A percentile compares a stretch with the other conserved stretches of the same genome.
These are phyloP conservation scores for Boletus vermiculosoides DNA, from an alignment of 768 basidiomycete genomes.

Conservation along the genomic window DNA sequence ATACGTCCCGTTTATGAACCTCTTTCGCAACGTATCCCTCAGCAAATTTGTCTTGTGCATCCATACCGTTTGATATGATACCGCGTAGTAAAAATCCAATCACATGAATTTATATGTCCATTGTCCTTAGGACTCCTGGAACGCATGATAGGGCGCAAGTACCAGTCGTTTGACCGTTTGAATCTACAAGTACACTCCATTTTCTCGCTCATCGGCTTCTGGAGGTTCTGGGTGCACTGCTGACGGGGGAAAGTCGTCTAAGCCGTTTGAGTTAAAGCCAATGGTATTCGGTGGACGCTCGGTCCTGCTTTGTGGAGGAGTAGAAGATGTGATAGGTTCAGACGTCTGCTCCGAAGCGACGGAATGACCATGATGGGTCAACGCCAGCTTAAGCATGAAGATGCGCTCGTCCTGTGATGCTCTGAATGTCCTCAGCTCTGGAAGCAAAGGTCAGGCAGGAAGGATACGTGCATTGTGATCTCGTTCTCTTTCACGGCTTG, in stretches of 20 bases:
- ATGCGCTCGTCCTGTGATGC: slow-evolving; percentile 79
- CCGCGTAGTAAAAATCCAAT: neutral
- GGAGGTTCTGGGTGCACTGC: neutral
- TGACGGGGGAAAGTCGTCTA: slow-evolving; percentile 7
- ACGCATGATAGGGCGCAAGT: neutral
- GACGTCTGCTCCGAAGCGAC: slow-evolving; percentile 31
- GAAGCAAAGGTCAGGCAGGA: slow-evolving; percentile 31
- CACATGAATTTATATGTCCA: neutral
- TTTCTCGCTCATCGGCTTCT: slow-evolving; percentile 6
- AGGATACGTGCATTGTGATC: slow-evolving; percentile 54
- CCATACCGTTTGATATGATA: neutral
- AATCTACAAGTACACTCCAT: slow-evolving; percentile 31
- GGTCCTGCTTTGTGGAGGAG: neutral
- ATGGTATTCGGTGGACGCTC: slow-evolving; percentile 4
- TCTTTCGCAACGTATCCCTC: neutral
- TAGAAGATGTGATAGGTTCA: neutral
- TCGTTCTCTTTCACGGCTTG: slow-evolving; percentile 72
- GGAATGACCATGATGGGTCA: slow-evolving; percentile 58
- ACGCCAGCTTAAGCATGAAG: slow-evolving; percentile 61
- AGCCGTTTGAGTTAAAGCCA: slow-evolving; percentile 14
- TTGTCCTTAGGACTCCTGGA: no score
- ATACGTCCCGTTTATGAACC: neutral
- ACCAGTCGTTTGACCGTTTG: neutral
- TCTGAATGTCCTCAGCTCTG: slow-evolving; percentile 38
- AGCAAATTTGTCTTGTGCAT: neutral